Evolutionary conservation across 129 eudicot species (phyloP).

Genomic region (Smallanthus sonchifolius): DNA sequence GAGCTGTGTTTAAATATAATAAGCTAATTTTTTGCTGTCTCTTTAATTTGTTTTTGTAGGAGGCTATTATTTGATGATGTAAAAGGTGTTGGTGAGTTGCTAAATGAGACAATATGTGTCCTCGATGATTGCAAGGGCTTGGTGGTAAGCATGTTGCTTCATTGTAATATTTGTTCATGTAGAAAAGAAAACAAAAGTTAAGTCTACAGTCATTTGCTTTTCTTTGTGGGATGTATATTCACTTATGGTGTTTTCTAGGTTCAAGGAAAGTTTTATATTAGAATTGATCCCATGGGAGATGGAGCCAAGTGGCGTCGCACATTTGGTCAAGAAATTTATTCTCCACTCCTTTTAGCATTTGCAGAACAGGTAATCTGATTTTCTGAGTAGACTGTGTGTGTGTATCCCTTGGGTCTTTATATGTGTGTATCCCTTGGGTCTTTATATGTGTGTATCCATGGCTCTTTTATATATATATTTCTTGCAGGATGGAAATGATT

Average conservation of each 20-base stretch:
- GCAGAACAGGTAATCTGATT: conserved; percentile 60
- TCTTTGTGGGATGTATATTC: conserved; percentile 3
- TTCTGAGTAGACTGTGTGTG: not conserved
- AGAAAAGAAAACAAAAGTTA: not conserved
- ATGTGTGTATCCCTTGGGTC: not conserved
- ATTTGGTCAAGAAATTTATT: conserved; percentile 90
- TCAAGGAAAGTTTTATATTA: conserved; percentile 70
- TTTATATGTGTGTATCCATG: not conserved
- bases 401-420: not conserved
- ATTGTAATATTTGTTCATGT: not conserved
- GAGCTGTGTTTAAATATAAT: not conserved
- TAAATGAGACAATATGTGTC: conserved; percentile 80
- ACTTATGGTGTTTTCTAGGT: conserved; percentile 41
- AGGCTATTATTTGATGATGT: conserved; percentile 81
- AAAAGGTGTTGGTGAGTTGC: conserved; percentile 96
- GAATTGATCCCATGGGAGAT: conserved; percentile 87
- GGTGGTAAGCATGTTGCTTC: conserved; percentile 45
- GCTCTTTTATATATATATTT: not conserved
- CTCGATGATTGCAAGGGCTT: conserved; percentile 69
- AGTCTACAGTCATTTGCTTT: not conserved
- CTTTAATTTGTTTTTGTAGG: conserved; percentile 33
- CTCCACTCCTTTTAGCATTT: conserved; percentile 90
- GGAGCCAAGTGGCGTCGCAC: conserved; percentile 99
- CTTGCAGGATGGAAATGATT: conserved; percentile 66
- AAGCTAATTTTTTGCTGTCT: not conserved